Evolutionary conservation across 1,284 basidiomycete genomes (phyloP).

Genomic region (Puccinia polysora): DNA sequence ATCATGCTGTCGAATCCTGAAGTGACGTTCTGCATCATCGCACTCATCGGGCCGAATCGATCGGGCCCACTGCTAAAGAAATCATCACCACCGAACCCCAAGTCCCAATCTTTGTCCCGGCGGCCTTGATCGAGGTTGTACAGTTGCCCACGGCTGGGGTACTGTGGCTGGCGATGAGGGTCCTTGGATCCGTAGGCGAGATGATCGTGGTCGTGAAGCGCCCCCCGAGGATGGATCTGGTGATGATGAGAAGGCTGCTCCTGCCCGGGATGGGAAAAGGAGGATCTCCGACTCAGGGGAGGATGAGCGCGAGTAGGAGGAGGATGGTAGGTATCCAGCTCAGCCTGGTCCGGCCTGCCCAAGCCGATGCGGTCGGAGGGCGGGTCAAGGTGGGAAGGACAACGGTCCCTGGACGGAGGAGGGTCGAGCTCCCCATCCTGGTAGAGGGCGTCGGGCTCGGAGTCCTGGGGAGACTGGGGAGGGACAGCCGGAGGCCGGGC

Average conservation of each 20-base stretch:
- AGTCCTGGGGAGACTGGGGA: no score
- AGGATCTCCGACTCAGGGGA: slow-evolving; percentile 8
- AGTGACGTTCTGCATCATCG: slow-evolving; percentile 15
- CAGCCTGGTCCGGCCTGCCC: no score
- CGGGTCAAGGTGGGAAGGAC: no score
- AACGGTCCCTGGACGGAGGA: no score
- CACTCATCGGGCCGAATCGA: slow-evolving; percentile 10
- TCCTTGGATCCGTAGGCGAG: neutral
- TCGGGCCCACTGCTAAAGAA: slow-evolving; percentile 16
- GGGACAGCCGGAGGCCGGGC: no score
- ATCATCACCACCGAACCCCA: slow-evolving; percentile 31
- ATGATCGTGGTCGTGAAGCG: neutral
- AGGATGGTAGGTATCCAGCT: neutral
- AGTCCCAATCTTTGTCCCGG: slow-evolving; percentile 19
- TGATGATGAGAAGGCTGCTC: no score
- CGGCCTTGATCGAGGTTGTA: slow-evolving; percentile 5
- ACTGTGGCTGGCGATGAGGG: neutral
- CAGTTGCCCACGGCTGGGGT: slow-evolving; percentile 5
- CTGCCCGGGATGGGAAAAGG: slow-evolving; percentile 25
- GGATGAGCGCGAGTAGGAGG: neutral
- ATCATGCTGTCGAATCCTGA: slow-evolving; percentile 35
- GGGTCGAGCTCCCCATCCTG: no score
- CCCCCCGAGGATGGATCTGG: neutral
- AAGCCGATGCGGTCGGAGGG: no score
- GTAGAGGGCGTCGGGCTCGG: no score